Evolutionary conservation across 2,329 filamentous ascomycete species (phyloP), one percentile per base, ranked within the genome.

Genomic region (Penicillium vulpinum): DNA sequence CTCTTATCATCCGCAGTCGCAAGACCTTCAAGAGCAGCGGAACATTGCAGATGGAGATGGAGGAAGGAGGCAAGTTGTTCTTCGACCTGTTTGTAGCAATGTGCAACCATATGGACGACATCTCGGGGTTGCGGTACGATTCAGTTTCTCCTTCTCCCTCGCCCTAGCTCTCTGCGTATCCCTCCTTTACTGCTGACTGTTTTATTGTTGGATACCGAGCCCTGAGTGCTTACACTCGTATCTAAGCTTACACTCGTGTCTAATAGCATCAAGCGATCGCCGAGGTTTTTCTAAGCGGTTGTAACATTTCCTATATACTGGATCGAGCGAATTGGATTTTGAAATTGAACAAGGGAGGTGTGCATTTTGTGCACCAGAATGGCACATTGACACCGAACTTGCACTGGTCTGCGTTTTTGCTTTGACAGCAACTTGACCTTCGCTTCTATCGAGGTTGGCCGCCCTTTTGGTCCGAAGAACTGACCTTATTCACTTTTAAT

Each of bases 41-140:
- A 79, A 97, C 92, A 78, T 96, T 97, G 92, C 92, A 97, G 85
- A 88, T 90, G 81, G 92, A 97, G 82, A 97, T 97, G 92, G 91
- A 96, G 82, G 87, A 87, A 77, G 92, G 92, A 76, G 92, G 86
- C 79, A 92, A 92, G 83, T 84, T 97, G 80, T 97, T 94, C 84
- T 97, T 97, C 81, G 92, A 97, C 83, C 83, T 97, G 78, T 97
- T 97, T 77, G 92, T 97, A 74, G 92, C 92, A 71, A 90, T 97
- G 88, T 96, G 91, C 83, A 97, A 96, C 80, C 92, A 96, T 81
- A 89, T 97, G 73, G 92, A 97, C 84, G 92, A 97, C 78, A 87
- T 97, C 79, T 88, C 91, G 79, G 91, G 94, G 75, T 87, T 91
- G 77, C 88, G 85, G 85, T 89, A 87, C 75, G 84, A 82, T 73